Evolutionary conservation across 345 rosid species (phyloP).

Genomic region (Conringia planisiliqua): DNA sequence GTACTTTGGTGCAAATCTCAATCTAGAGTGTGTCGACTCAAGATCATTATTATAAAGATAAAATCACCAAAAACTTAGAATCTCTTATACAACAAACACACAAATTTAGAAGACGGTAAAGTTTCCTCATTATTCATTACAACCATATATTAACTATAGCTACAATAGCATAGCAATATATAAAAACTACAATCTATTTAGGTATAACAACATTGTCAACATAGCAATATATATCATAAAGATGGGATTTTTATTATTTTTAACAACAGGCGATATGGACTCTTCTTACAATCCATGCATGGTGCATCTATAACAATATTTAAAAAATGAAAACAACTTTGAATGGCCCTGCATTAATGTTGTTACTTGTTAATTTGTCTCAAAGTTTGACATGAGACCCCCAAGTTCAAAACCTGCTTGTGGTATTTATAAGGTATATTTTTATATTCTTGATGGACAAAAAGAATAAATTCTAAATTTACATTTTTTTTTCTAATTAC

Average conservation of each 20-base stretch:
- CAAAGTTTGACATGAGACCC: neutral
- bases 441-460: neutral
- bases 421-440: neutral
- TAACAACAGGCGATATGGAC: constrained; percentile 79
- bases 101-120: constrained; percentile 3
- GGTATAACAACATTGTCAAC: neutral
- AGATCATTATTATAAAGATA: neutral
- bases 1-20: neutral
- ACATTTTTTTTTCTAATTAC: neutral
- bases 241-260: neutral
- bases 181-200: neutral
- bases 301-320: constrained; percentile 45
- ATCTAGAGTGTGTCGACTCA: neutral
- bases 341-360: too few species aligned
- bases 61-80: neutral
- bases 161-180: neutral
- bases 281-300: constrained; percentile 82
- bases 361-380: neutral
- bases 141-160: neutral
- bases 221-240: constrained; percentile 3
- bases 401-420: neutral
- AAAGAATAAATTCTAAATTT: neutral
- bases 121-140: constrained; percentile 19
- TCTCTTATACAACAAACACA: neutral
- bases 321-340: too few species aligned